Conservation (phyloP, 192 early-diverging fungal genomes). For the Cladochytrium replicatum region DNA sequence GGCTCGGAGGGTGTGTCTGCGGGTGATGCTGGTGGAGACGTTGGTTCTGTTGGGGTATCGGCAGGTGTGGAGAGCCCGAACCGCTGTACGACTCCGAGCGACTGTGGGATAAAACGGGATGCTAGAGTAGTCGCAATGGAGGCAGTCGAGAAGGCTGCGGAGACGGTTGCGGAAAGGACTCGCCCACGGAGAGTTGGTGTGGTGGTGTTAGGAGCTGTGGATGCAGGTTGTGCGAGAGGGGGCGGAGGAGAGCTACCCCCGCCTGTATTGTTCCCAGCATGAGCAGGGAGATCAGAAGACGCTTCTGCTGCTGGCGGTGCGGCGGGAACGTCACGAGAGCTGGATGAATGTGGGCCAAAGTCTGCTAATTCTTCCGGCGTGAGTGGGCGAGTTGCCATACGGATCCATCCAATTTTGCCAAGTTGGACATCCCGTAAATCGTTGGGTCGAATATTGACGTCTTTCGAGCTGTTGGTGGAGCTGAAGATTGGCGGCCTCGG, state of each 20-base stretch:
- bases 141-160: background rate
- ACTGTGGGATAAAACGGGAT: slow-evolving; percentile 22
- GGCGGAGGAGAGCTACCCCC: too few species aligned
- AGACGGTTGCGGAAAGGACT: too few species aligned
- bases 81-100: slow-evolving; percentile 10
- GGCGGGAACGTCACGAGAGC: too few species aligned
- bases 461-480: slow-evolving; percentile 1
- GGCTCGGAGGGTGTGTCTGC: too few species aligned
- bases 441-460: too few species aligned
- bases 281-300: too few species aligned
- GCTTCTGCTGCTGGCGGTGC: too few species aligned
- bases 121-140: slow-evolving; percentile 4
- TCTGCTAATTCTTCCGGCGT: slow-evolving; percentile 18
- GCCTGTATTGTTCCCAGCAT: too few species aligned
- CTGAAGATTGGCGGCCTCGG: background rate
- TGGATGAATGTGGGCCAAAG: too few species aligned
- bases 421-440: slow-evolving; percentile 22
- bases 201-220: too few species aligned
- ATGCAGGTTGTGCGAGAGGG: too few species aligned
- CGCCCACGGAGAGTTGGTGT: too few species aligned
- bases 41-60: background rate
- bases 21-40: slow-evolving; percentile 14
- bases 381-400: slow-evolving; percentile 8
- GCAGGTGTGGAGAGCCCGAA: background rate
- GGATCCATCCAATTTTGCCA: slow-evolving; percentile 27